These are phyloP conservation scores for Theileria annulata DNA, from an alignment of 169 alveolate species.

Conservation along the genomic window DNA sequence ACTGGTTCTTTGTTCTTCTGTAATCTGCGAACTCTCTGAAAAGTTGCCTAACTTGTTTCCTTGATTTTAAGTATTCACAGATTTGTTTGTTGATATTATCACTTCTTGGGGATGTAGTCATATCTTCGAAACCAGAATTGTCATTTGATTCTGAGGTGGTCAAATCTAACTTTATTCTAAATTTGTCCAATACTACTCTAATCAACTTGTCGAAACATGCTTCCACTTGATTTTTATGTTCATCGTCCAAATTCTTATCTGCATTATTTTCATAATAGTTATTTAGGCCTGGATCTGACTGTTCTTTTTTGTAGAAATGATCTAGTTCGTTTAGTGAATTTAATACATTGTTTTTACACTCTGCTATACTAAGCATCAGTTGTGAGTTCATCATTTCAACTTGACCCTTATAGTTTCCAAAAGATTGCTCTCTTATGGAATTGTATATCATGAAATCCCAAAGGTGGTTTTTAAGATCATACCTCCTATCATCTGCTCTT, in stretches of 20 bases:
- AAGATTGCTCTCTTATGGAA: conserved; percentile 45
- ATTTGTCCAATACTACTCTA: neutral
- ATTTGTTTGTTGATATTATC: conserved; percentile 11
- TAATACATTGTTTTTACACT: conserved; percentile 7
- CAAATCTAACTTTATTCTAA: conserved; percentile 5
- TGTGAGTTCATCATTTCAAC: conserved; percentile 40
- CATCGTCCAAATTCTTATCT: neutral
- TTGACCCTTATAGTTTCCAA: conserved; percentile 21
- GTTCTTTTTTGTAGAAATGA: neutral
- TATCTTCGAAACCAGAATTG: neutral
- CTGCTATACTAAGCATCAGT: conserved; percentile 21
- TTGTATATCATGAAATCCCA: conserved; percentile 62
- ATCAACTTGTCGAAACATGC: conserved; percentile 4
- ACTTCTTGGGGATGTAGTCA: neutral
- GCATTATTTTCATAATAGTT: neutral
- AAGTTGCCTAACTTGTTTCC: conserved; percentile 29
- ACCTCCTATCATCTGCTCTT: conserved; percentile 14
- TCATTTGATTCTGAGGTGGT: neutral
- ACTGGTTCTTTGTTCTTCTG: conserved; percentile 22
- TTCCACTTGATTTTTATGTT: neutral
- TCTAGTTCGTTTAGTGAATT: neutral
- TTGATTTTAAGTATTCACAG: conserved; percentile 18
- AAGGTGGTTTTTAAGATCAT: conserved; percentile 39
- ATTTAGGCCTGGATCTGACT: neutral
- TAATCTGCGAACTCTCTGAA: conserved; percentile 19